phyloP scores from a whole-genome alignment of 805 yeast genomes.

The Scheffersomyces stipitis region DNA sequence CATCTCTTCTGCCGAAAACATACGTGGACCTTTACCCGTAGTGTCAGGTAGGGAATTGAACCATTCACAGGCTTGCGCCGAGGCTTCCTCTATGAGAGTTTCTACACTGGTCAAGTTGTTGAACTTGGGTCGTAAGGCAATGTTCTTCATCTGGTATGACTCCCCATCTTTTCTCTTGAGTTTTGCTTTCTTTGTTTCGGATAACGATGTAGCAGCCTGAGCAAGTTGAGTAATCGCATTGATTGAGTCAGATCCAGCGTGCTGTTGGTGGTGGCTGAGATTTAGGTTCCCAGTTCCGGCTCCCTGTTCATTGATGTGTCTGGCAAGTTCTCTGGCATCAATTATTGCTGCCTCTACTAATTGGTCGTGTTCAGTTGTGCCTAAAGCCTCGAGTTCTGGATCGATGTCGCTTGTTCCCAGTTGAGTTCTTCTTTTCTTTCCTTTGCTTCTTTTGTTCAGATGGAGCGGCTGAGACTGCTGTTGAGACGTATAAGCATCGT shows the following conservation, averaged over 20 bases:
- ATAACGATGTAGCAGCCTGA: conserved; percentile 27
- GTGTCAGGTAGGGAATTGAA: conserved; percentile 27
- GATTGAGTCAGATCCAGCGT: conserved; percentile 13
- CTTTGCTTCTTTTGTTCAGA: conserved; percentile 9
- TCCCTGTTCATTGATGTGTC: conserved; percentile 19
- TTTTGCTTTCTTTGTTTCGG: conserved; percentile 7
- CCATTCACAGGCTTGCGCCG: conserved; percentile 36
- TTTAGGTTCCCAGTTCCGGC: conserved; percentile 14
- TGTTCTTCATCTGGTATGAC: not conserved
- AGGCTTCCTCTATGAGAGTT: conserved; percentile 34
- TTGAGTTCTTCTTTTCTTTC: conserved; percentile 30
- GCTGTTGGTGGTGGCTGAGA: conserved; percentile 6
- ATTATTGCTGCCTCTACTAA: conserved; percentile 69
- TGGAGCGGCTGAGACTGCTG: not conserved
- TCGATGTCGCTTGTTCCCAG: conserved; percentile 26
- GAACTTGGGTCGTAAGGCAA: conserved; percentile 17
- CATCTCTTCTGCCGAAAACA: conserved; percentile 64
- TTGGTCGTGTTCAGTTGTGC: conserved; percentile 55
- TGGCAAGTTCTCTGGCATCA: conserved; percentile 65
- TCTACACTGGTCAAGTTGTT: conserved; percentile 29
- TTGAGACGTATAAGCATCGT: conserved; percentile 4
- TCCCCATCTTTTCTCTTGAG: conserved; percentile 6
- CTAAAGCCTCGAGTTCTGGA: conserved; percentile 38
- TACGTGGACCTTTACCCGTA: conserved; percentile 31
- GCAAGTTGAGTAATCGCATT: conserved; percentile 29